Evolutionary conservation across 257 asterid species (phyloP).

Genomic region (Solanum neorickii): DNA sequence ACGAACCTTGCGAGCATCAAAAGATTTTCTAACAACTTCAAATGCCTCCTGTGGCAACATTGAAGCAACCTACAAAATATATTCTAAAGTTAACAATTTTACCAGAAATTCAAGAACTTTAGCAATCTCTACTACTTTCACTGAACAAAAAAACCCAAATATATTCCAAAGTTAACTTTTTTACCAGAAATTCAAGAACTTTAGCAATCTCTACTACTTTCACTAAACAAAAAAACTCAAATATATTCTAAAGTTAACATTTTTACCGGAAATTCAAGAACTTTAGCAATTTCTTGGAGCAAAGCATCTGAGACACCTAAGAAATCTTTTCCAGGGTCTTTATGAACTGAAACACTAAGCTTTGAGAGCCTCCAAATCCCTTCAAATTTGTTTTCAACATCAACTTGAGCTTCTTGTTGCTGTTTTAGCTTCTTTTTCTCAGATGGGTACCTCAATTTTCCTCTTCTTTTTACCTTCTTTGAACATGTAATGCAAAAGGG

Average conservation of each 20-base stretch:
- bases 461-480: slow-evolving; percentile 58
- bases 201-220: not conserved
- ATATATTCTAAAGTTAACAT: not conserved
- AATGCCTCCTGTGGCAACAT: slow-evolving; percentile 91
- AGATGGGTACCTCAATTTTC: slow-evolving; percentile 86
- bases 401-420: slow-evolving; percentile 21
- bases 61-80: slow-evolving; percentile 67
- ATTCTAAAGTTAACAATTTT: no score
- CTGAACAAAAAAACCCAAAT: not conserved
- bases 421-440: slow-evolving; percentile 70
- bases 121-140: not conserved
- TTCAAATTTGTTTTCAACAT: slow-evolving; percentile 18
- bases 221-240: not conserved
- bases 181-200: not conserved
- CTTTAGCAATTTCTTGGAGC: slow-evolving; percentile 65
- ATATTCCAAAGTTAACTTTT: not conserved
- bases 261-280: slow-evolving; percentile 82
- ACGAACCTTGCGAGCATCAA: slow-evolving; percentile 96
- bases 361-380: slow-evolving; percentile 83
- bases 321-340: slow-evolving; percentile 90
- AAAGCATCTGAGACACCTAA: slow-evolving; percentile 58
- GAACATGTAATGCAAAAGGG: slow-evolving; percentile 30
- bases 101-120: not conserved
- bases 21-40: slow-evolving; percentile 74
- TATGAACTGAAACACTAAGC: slow-evolving; percentile 56